Conservation (phyloP, 352 stramenopile genomes). For the Albugo laibachii region DNA sequence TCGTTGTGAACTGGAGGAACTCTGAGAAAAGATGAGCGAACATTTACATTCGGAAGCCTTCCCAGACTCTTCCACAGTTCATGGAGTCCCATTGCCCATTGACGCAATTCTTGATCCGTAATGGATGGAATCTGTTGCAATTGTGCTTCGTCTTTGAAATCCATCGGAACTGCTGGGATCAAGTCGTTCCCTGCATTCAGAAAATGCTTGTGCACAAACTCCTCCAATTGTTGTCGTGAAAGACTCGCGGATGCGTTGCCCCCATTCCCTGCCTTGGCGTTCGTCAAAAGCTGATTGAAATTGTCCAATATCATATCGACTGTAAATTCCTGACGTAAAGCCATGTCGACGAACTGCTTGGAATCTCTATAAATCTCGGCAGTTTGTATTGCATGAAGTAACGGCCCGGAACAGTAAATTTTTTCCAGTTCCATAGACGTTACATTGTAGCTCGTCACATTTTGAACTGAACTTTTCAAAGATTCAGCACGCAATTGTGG, state of each 20-base stretch:
- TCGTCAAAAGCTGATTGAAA: conserved; percentile 1
- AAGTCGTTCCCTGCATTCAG: conserved; percentile 10
- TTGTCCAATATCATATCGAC: not conserved
- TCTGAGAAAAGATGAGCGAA: conserved; percentile 14
- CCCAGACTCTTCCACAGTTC: conserved; percentile 11
- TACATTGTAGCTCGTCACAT: not conserved
- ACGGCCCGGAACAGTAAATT: conserved; percentile 8
- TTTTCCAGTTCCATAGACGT: not conserved
- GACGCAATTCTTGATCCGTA: not conserved
- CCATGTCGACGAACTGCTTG: conserved; percentile 42
- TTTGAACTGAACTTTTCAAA: not conserved
- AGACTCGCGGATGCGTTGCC: not conserved
- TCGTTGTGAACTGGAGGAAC: conserved; percentile 1
- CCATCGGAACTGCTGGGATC: not conserved
- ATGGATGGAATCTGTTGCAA: not conserved
- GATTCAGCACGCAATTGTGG: not conserved
- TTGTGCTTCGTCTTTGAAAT: not conserved
- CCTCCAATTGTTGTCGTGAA: not conserved
- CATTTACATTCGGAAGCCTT: conserved; percentile 7
- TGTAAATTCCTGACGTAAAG: conserved; percentile 8
- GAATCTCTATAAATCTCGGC: conserved; percentile 16
- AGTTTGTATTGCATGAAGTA: conserved; percentile 13
- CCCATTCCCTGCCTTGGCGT: too few relatives aligned
- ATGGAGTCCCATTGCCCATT: conserved; percentile 12
- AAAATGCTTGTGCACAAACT: conserved; percentile 15